Evolutionary conservation across 2,329 filamentous ascomycete species (phyloP), one percentile per base, ranked within the genome.

Genomic region (Aspergillus ochraceus): DNA sequence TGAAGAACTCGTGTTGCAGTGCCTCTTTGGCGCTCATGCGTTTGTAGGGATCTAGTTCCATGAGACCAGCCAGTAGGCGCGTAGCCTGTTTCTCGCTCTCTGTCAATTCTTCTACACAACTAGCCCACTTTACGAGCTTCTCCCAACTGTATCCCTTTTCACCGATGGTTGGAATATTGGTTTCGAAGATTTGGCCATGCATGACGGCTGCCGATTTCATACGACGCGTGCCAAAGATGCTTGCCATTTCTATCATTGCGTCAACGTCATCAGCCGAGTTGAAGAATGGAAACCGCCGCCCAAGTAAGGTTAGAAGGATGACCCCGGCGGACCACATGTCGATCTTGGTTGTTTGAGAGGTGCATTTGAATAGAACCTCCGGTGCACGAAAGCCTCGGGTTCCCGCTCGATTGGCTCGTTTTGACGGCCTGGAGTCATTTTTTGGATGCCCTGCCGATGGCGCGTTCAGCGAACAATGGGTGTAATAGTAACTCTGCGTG

Each of bases 251-350:
- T 66, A 99, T 94, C 84, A 97, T 90, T 54, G 95, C 95, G 72
- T 99, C 95, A 52, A 99, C 90, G 70, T 99, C 95, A 74, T 99
- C 95, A n/a, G 92, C 90, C 50, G 91, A 96, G 78, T 99, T 97
- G 83, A 99, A 99, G 78, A 99, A 99, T 1, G 95, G 95, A 70
- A 99, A 99, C 4, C 95, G 88, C 58, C 90, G 90, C 46, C 91
- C 94, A 14, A 99, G 82, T 64, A 99, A 90, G 0, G 95, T 99
- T n/a, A 99, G 82, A 2, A 99, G 84, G 57, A 99, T 96, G n/a
- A 99, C 93, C 47, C 95, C 95, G 0, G 89, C 93, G 24, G 92
- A 97, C 95, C 95, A 99, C 66, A 99, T 90, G 74, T 99, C 95
- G 67, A 99, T 95, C 67, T 94, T 90, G 49, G 90, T 94, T 4